Evolutionary conservation across 805 yeast genomes (phyloP).

Genomic region (Clavispora phyllophila): DNA sequence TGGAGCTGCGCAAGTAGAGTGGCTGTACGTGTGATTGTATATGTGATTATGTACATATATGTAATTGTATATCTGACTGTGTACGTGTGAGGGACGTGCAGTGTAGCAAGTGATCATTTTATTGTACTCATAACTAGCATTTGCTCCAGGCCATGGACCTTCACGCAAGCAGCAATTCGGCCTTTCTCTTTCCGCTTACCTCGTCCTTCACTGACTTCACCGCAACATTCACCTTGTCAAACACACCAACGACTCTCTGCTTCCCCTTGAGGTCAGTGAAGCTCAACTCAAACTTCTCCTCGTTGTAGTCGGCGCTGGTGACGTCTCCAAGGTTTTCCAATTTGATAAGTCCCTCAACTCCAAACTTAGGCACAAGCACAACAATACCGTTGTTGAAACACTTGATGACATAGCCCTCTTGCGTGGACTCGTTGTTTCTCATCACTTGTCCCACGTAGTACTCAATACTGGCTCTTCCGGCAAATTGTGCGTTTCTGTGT

Average conservation of each 20-base stretch:
- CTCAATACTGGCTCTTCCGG: slow-evolving; percentile 97
- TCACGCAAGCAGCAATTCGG: slow-evolving; percentile 60
- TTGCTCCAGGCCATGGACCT: background rate
- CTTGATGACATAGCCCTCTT: slow-evolving; percentile 87
- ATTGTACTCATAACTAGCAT: too few species aligned
- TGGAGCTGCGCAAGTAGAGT: too few species aligned
- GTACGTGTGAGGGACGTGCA: too few species aligned
- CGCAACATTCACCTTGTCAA: slow-evolving; percentile 80
- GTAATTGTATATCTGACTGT: too few species aligned
- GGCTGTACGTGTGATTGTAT: too few species aligned
- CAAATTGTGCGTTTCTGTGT: slow-evolving; percentile 97
- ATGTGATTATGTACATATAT: too few species aligned
- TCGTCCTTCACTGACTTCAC: slow-evolving; percentile 81
- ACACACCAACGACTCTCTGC: slow-evolving; percentile 56
- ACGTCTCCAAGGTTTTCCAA: slow-evolving; percentile 69
- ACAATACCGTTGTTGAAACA: slow-evolving; percentile 94
- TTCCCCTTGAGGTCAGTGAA: slow-evolving; percentile 47
- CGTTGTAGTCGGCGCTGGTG: slow-evolving; percentile 62
- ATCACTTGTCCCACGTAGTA: slow-evolving; percentile 97
- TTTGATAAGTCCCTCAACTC: slow-evolving; percentile 89
- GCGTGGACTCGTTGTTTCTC: slow-evolving; percentile 73
- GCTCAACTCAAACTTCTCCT: slow-evolving; percentile 66
- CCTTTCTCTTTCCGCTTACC: slow-evolving; percentile 87
- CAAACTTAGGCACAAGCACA: slow-evolving; percentile 90
- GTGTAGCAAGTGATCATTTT: too few species aligned